Base-by-base conservation (phyloP, 345 rosid species). In the Populus simonii region DNA sequence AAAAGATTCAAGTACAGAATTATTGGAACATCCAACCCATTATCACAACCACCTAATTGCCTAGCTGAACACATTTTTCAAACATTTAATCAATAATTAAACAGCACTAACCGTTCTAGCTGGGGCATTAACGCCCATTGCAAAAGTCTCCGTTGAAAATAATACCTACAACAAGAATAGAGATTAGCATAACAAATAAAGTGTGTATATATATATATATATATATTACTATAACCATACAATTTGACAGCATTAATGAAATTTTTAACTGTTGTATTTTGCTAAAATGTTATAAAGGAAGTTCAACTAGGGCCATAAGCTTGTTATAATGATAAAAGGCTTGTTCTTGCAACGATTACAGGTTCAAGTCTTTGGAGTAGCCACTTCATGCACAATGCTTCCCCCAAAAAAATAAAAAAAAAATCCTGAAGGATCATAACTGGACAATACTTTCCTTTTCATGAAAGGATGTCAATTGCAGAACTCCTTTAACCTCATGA, bases 41-140 rank as follows among this genome's bases (percentile, higher is more conserved):
- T 9, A 10, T 41, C 45, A 2, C 45, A 41, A 41, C 45, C 45
- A 41, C 45, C 45, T 12, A 41, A 41, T 41, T 9, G 45, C 45
- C 45, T 41, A 41, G 51, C 62, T 38, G 41, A 4, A 27, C 10
- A 55, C 8, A 73, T 61, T 43, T 23, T 16, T 61, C 69, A 23
- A 59, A 62, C 17, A 13, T n/a, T 35, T 53, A 5, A 18, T 38
- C 5, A 29, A 39, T 38, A 62, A 22, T 8, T 75, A 76, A 67
- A 76, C 49, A 76, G 41, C 67, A 84, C 96, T 88, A 78, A 92
- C 99, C 80, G 98, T 95, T 88, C 99, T 90, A 31, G 99, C 99
- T 5, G 99, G 99, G 82, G 99, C 99, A 81, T 95, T 95, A 62
- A 95, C 99, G 73, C 99, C 99, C 99, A 95, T 95, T 35, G 99